Base-by-base conservation (phyloP, 2,329 filamentous ascomycete species). In the Penicillium brevicompactum region DNA sequence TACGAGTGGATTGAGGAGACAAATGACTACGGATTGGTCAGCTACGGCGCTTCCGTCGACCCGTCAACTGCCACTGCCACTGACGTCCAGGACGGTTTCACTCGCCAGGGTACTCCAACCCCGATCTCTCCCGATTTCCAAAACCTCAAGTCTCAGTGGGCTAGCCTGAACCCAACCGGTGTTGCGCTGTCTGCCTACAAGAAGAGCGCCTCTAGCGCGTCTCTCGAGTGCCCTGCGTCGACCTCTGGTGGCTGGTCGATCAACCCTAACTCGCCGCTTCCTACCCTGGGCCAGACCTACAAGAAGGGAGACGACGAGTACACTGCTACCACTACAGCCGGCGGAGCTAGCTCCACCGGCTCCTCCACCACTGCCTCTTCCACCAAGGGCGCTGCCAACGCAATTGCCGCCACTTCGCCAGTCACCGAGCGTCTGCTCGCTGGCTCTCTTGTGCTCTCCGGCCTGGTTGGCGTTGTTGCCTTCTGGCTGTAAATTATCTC, bases 1-100 rank as follows among this genome's bases (percentile, higher is more conserved):
- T 95, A 96, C 74, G 91, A 96, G 71, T 96, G 91, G 91, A 91
- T 95, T 59, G 78, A 93, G 70, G 91, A 95, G 74, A 79, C 83
- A 48, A 95, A 96, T 73, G 75, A 90, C 67, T 96, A 95, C 72
- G 91, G 91, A 38, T 80, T 96, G 34, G 83, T 95, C 64, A 86
- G 82, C 18, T 96, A 96, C 70, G 90, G 88, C 1, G 76, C 83
- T 3, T 74, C 78, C n/a, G 81, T 80, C 10, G 80, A 79, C 34
- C 75, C 80, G 2, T 83, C 81, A 8, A 78, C 78, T 6, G 77
- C 73, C n/a, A 79, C 80, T 1, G 83, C 82, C n/a, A 78, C 82
- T 13, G 71, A 79, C 53, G 74, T 87, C 46, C 76, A 80, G 55
- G 90, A 85, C 63, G 88, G 90, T 32, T 92, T 82, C 73, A 82